phyloP scores from a whole-genome alignment of 2,329 filamentous ascomycete genomes.

The Hyphodiscus sp. region DNA sequence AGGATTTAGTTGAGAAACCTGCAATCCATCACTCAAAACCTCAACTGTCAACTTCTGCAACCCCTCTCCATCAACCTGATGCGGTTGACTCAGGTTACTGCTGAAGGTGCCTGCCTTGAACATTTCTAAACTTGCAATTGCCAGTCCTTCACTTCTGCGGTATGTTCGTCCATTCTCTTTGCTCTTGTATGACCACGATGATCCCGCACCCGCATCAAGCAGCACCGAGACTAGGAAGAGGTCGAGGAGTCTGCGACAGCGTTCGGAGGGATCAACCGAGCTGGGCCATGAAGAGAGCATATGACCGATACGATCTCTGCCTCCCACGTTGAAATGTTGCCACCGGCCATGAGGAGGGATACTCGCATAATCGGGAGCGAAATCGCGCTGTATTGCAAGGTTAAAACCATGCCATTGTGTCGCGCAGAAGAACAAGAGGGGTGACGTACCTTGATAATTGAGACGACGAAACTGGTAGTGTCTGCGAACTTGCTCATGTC shows the following conservation, averaged over 20 bases:
- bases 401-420: conserved; percentile 1
- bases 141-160: conserved; percentile 80
- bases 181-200: conserved; percentile 87
- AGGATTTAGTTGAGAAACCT: conserved; percentile 73
- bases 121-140: conserved; percentile 75
- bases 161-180: conserved; percentile 80
- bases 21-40: conserved; percentile 71
- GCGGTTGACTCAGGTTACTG: conserved; percentile 71
- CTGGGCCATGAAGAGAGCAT: conserved; percentile 64
- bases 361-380: conserved; percentile 57
- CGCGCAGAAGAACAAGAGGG: conserved; percentile 3
- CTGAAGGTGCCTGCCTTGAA: conserved; percentile 91
- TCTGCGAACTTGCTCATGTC: conserved; percentile 63
- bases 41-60: conserved; percentile 69
- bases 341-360: conserved; percentile 86
- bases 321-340: conserved; percentile 80
- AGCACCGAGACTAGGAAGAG: conserved; percentile 76
- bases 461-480: conserved; percentile 63
- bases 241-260: conserved; percentile 68
- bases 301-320: conserved; percentile 64
- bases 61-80: conserved; percentile 81
- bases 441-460: conserved; percentile 61
- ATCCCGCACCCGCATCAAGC: conserved; percentile 83
- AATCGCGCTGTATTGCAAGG: conserved; percentile 51
- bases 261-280: conserved; percentile 64